These are phyloP conservation scores for Termitomyces sp. DNA, from an alignment of 768 basidiomycete species.

Conservation along the genomic window DNA sequence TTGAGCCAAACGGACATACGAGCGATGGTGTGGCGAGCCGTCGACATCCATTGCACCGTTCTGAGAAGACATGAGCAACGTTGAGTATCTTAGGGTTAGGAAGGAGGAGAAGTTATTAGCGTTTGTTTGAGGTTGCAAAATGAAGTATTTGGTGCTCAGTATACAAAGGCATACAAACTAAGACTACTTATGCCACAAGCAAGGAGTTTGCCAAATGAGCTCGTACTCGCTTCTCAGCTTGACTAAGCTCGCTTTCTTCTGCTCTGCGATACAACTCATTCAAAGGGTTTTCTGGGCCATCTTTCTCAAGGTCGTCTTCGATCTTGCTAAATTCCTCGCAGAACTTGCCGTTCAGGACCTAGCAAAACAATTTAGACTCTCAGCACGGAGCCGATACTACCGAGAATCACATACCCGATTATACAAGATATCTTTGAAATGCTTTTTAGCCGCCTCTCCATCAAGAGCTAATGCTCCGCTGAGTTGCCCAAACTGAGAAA, in stretches of 20 bases:
- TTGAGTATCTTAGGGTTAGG: not conserved
- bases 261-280: conserved; percentile 46
- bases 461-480: conserved; percentile 53
- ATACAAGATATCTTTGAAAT: conserved; percentile 55
- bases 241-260: conserved; percentile 46
- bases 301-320: conserved; percentile 51
- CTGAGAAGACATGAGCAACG: conserved; percentile 37
- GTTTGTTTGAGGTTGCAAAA: conserved; percentile 5
- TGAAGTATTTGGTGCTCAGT: conserved; percentile 9
- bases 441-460: conserved; percentile 40
- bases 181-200: conserved; percentile 11
- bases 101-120: conserved; percentile 1
- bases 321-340: conserved; percentile 48
- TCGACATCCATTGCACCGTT: conserved; percentile 63
- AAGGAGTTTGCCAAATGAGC: conserved; percentile 36
- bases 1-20: conserved; percentile 35
- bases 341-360: conserved; percentile 61
- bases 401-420: conserved; percentile 36
- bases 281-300: conserved; percentile 49
- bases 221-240: conserved; percentile 57
- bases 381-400: not conserved
- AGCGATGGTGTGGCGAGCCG: conserved; percentile 52
- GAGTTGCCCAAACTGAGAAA: conserved; percentile 61
- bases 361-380: not conserved
- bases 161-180: conserved; percentile 13